Evolutionary conservation across 108 stramenopile species (phyloP), one percentile per base, ranked within the genome.

Genomic region (Nitzschia sp.): DNA sequence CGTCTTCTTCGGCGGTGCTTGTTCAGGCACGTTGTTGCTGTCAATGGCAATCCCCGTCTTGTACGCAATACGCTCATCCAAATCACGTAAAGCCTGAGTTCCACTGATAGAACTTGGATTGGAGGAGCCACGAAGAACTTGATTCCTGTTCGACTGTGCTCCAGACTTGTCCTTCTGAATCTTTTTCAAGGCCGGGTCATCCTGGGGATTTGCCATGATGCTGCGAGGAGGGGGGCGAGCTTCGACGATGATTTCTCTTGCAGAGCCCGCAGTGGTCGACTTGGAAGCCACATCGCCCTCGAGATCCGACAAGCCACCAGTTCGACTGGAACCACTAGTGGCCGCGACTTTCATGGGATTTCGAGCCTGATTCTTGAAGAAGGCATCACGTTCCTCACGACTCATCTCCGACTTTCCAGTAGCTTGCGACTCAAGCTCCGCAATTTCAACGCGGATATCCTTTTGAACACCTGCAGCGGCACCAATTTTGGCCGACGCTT

Each of bases 31-130:
- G 30, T n/a, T 19, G 25, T 31, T 38, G 3, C 46, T 31, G 35
- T 59, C 54, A 1, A 54, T 45, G 18, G 42, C 47, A 63, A 54
- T 62, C 4, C 75, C 61, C 11, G 63, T 70, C 59, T 76, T 70
- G 65, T 59, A 54, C 0, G 68, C 68, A 51, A 76, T 69, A 30
- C 46, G 60, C 13, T 62, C 68, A 24, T 76, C 72, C 59, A 74
- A 32, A 21, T 46, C 57, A 1, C 47, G 31, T 1, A 62, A 6
- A 4, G 56, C 13, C 28, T 28, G 26, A 17, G 56, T 30, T 2
- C 42, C 42, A 1, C 18, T 24, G 18, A 19, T 19, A 42, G 38
- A 15, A 42, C n/a, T n/a, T n/a, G n/a, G n/a, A n/a, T n/a, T n/a
- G n/a, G n/a, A n/a, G n/a, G n/a, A n/a, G 54, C 54, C 19, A 23